Evolutionary conservation across 768 basidiomycete species (phyloP).

Genomic region (Phylloporus rhodoxanthus): DNA sequence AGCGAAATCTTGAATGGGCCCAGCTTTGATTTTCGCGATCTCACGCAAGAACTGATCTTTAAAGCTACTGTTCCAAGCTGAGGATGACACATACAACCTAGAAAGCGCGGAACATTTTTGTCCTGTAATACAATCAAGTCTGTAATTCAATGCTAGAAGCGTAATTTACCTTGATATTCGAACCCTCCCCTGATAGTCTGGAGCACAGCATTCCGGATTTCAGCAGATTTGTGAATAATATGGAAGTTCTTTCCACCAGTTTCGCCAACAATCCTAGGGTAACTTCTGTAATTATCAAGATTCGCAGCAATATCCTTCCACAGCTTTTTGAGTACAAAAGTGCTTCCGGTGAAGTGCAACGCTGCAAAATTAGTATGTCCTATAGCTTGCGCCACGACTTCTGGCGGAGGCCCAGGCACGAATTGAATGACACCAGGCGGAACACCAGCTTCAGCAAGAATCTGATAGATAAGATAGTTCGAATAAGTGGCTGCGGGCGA

Average conservation of each 20-base stretch:
- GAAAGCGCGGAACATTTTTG: constrained; percentile 98
- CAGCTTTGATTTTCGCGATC: constrained; percentile 80
- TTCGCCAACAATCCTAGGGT: constrained; percentile 96
- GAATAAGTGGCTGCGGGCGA: constrained; percentile 93
- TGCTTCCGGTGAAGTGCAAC: constrained; percentile 95
- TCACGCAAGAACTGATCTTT: constrained; percentile 71
- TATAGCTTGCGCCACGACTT: constrained; percentile 82
- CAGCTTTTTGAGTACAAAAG: constrained; percentile 87
- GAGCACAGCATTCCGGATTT: constrained; percentile 82
- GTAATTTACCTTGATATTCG: constrained; percentile 79
- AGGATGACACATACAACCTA: constrained; percentile 82
- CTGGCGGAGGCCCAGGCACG: constrained; percentile 81
- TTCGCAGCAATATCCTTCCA: constrained; percentile 95
- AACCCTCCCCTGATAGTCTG: constrained; percentile 87
- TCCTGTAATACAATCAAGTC: constrained; percentile 36
- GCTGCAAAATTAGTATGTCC: constrained; percentile 75
- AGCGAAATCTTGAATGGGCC: constrained; percentile 63
- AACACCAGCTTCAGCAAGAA: constrained; percentile 89
- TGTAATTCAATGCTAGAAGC: background rate
- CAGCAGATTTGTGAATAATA: constrained; percentile 81
- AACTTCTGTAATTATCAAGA: constrained; percentile 79
- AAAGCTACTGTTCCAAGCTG: constrained; percentile 83
- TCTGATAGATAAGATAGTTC: constrained; percentile 87
- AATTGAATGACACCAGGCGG: constrained; percentile 97
- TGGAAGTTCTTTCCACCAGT: constrained; percentile 99